Conservation (phyloP, 2,329 filamentous ascomycete species). For the Cordyceps farinosa region DNA sequence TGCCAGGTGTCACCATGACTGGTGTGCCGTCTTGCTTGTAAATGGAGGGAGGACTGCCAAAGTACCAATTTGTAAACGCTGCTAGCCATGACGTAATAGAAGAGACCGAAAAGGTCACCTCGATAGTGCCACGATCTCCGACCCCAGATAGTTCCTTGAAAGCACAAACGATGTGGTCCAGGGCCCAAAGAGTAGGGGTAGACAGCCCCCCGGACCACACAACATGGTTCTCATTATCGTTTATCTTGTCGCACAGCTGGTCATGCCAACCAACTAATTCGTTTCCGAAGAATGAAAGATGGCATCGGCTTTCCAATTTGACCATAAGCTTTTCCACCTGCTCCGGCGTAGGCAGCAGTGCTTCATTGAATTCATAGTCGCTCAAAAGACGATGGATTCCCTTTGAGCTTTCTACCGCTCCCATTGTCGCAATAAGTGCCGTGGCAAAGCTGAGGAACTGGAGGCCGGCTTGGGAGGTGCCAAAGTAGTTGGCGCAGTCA, state of each 20-base stretch:
- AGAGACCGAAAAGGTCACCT: background rate
- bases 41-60: background rate
- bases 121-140: background rate
- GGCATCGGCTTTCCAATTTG: background rate
- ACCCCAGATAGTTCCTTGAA: background rate
- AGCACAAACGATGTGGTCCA: background rate
- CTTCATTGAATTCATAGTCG: background rate
- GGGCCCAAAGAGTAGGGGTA: no score
- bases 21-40: background rate
- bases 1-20: background rate
- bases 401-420: background rate
- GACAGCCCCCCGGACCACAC: no score
- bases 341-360: background rate
- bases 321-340: background rate
- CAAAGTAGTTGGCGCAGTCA: background rate
- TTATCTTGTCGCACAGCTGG: background rate
- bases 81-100: background rate
- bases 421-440: conserved; percentile 17
- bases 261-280: background rate
- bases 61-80: conserved; percentile 1
- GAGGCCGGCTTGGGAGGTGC: conserved; percentile 15
- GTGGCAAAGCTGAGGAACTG: conserved; percentile 21
- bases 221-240: background rate
- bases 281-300: background rate
- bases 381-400: background rate